Evolutionary conservation across 1,139 yeast genomes (phyloP).

Genomic region (Saccharomyces hybrid): DNA sequence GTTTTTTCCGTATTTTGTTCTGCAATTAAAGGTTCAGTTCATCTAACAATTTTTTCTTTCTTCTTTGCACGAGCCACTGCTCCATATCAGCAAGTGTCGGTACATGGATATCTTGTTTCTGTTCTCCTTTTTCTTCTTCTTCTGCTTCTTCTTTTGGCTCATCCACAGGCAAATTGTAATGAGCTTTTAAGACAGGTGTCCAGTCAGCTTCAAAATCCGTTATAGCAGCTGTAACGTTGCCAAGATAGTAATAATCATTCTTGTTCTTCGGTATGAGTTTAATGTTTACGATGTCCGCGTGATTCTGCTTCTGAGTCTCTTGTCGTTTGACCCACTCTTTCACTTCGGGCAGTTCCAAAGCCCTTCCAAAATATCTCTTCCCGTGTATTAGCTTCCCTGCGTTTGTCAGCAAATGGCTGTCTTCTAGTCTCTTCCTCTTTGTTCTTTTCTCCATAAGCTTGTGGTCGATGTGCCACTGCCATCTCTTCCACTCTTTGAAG

Average conservation of each 20-base stretch:
- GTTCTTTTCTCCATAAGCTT: conserved; percentile 25
- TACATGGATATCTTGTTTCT: not conserved
- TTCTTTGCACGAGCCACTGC: conserved; percentile 1
- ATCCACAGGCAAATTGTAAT: not conserved
- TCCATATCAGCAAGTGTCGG: conserved; percentile 1
- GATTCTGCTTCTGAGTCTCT: conserved; percentile 21
- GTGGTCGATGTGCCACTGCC: conserved; percentile 68
- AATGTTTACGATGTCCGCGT: conserved; percentile 11
- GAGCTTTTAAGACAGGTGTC: conserved; percentile 8
- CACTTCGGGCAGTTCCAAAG: conserved; percentile 73
- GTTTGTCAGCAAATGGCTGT: conserved; percentile 15
- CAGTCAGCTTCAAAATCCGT: conserved; percentile 9
- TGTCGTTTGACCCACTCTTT: conserved; percentile 42
- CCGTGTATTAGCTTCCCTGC: conserved; percentile 34
- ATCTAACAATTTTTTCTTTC: conserved; percentile 1
- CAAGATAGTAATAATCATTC: conserved; percentile 7
- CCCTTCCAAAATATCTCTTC: conserved; percentile 74
- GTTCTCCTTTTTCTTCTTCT: not conserved
- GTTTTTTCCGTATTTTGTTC: not conserved
- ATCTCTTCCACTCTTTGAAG: conserved; percentile 57
- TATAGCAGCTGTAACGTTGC: conserved; percentile 2
- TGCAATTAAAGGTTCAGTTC: not conserved
- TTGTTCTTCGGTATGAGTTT: conserved; percentile 9
- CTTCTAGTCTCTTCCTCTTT: conserved; percentile 48
- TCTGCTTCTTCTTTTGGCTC: not conserved